Evolutionary conservation across 768 basidiomycete species (phyloP).

Genomic region (Lactifluus volemus): DNA sequence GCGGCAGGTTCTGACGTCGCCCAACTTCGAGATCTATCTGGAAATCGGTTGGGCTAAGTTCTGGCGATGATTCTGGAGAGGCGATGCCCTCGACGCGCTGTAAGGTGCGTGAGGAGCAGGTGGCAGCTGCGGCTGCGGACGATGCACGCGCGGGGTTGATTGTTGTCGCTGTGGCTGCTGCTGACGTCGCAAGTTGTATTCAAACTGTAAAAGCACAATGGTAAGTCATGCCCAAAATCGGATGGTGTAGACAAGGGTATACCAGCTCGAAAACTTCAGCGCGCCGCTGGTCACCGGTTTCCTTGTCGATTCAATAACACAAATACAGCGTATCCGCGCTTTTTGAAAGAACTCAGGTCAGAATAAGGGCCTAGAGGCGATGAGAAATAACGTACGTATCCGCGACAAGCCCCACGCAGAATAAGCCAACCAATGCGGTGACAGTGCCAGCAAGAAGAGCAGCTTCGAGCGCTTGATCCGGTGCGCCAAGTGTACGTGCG

Average conservation of each 20-base stretch:
- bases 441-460: slow-evolving; percentile 70
- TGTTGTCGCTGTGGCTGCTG: slow-evolving; percentile 4
- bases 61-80: slow-evolving; percentile 17
- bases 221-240: neutral
- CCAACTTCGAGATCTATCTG: slow-evolving; percentile 11
- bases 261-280: slow-evolving; percentile 51
- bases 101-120: slow-evolving; percentile 11
- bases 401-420: slow-evolving; percentile 72
- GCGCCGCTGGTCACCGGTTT: slow-evolving; percentile 40
- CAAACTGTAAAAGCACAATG: slow-evolving; percentile 6
- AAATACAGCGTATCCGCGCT: slow-evolving; percentile 60
- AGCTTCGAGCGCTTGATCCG: slow-evolving; percentile 64
- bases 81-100: slow-evolving; percentile 17
- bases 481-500: slow-evolving; percentile 67
- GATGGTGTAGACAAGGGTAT: slow-evolving; percentile 20
- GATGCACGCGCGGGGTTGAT: neutral
- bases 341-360: neutral
- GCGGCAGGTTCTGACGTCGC: neutral
- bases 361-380: neutral
- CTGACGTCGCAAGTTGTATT: slow-evolving; percentile 12
- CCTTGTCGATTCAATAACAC: slow-evolving; percentile 59
- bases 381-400: slow-evolving; percentile 46
- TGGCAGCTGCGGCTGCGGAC: neutral
- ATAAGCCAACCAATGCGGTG: slow-evolving; percentile 73
- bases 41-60: slow-evolving; percentile 11